phyloP scores from a whole-genome alignment of 805 yeast genomes.

The Geotrichum ghanense region DNA sequence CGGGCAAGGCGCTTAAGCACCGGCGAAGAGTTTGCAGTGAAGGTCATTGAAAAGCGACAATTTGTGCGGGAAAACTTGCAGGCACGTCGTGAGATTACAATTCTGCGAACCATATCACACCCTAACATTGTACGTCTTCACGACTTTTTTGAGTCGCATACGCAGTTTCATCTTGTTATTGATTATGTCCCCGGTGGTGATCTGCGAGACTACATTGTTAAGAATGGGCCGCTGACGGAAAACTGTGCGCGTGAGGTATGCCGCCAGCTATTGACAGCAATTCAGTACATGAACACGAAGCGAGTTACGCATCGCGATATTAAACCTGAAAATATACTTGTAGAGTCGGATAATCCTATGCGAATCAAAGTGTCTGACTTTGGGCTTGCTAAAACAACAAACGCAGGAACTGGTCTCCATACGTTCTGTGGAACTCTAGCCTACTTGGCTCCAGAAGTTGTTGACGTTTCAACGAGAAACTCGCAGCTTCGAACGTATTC shows the following conservation, averaged over 20 bases:
- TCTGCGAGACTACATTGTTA: slow-evolving; percentile 88
- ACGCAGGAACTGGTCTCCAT: slow-evolving; percentile 66
- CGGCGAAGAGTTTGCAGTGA: slow-evolving; percentile 43
- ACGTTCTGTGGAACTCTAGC: slow-evolving; percentile 98
- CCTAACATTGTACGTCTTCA: slow-evolving; percentile 72
- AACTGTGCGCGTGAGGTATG: slow-evolving; percentile 70
- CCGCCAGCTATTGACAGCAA: slow-evolving; percentile 56
- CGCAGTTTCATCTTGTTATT: slow-evolving; percentile 76
- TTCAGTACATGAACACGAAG: slow-evolving; percentile 61
- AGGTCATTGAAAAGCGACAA: slow-evolving; percentile 14
- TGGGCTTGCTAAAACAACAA: slow-evolving; percentile 70
- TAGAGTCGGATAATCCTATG: slow-evolving; percentile 68
- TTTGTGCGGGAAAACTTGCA: neutral
- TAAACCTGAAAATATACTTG: slow-evolving; percentile 79
- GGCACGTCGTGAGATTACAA: slow-evolving; percentile 55
- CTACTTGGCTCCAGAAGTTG: slow-evolving; percentile 91
- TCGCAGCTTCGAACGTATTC: slow-evolving; percentile 43
- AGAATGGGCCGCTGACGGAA: slow-evolving; percentile 77
- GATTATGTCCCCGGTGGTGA: slow-evolving; percentile 93
- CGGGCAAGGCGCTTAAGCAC: slow-evolving; percentile 38
- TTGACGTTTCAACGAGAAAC: slow-evolving; percentile 29
- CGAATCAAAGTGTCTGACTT: slow-evolving; percentile 89
- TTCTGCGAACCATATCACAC: slow-evolving; percentile 62
- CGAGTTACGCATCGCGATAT: slow-evolving; percentile 85
- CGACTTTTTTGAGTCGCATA: slow-evolving; percentile 72